Conservation (phyloP, 352 stramenopile genomes). For the Phytophthora colocasiae region DNA sequence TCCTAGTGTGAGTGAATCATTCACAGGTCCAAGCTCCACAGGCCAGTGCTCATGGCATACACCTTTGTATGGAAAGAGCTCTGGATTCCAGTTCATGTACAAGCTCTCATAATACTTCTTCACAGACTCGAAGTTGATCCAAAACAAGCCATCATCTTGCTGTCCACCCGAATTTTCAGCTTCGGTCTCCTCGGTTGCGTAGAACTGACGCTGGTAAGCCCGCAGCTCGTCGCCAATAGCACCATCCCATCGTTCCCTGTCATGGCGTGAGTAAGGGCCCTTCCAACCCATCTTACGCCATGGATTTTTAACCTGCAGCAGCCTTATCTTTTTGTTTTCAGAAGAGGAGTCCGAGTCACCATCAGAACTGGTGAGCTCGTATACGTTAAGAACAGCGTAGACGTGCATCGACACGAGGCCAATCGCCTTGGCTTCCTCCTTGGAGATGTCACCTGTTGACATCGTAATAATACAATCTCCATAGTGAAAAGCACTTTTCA, state of each 20-base stretch:
- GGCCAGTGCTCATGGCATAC: conserved; percentile 89
- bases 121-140: conserved; percentile 95
- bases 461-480: conserved; percentile 98
- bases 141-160: conserved; percentile 96
- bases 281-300: conserved; percentile 91
- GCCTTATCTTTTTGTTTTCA: conserved; percentile 57
- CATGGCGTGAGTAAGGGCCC: conserved; percentile 84
- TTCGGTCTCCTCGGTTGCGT: conserved; percentile 30
- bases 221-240: conserved; percentile 67
- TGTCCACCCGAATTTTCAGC: conserved; percentile 14
- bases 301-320: conserved; percentile 97
- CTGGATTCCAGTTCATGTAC: conserved; percentile 97
- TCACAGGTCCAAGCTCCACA: conserved; percentile 75
- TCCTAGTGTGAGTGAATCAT: conserved; percentile 92
- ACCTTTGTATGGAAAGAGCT: conserved; percentile 88
- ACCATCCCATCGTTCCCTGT: conserved; percentile 62
- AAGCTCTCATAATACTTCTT: conserved; percentile 93
- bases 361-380: conserved; percentile 79
- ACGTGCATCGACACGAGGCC: conserved; percentile 96
- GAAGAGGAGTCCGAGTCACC: conserved; percentile 29
- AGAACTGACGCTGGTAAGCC: conserved; percentile 62
- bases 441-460: conserved; percentile 88
- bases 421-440: conserved; percentile 77
- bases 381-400: conserved; percentile 96
- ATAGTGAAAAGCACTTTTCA: conserved; percentile 94